Percentiles rank a stretch among this genome's conserved stretches.
Conservation (phyloP, 2,329 filamentous ascomycete species). For the Alternaria sp. region DNA sequence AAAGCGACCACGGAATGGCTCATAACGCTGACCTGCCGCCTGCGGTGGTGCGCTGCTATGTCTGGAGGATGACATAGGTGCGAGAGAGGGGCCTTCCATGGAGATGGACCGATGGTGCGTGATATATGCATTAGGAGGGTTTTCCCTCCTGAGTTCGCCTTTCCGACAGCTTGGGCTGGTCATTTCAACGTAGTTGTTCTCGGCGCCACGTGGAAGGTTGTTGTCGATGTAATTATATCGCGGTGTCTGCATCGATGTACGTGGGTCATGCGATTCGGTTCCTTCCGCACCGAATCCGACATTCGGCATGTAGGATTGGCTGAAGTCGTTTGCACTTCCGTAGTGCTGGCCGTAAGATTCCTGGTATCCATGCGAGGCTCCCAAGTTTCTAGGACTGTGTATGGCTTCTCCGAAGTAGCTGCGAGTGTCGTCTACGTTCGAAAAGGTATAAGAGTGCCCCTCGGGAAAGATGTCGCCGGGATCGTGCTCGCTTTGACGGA, state of each 20-base stretch:
- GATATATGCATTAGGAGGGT: slow-evolving; percentile 19
- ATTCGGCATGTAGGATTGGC: slow-evolving; percentile 21
- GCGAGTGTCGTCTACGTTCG: neutral
- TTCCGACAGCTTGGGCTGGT: slow-evolving; percentile 14
- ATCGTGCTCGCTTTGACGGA: slow-evolving; percentile 1
- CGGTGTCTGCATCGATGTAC: slow-evolving; percentile 1
- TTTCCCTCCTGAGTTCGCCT: slow-evolving; percentile 8
- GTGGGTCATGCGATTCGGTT: slow-evolving; percentile 14
- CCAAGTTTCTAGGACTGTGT: neutral
- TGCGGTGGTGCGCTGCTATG: slow-evolving; percentile 15
- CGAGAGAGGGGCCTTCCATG: slow-evolving; percentile 4
- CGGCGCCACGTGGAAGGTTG: slow-evolving; percentile 21
- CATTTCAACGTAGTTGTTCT: slow-evolving; percentile 25
- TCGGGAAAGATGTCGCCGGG: slow-evolving; percentile 1
- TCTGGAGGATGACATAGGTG: slow-evolving; percentile 19
- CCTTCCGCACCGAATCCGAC: slow-evolving; percentile 16
- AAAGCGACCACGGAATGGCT: slow-evolving; percentile 35
- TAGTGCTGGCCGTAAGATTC: slow-evolving; percentile 4
- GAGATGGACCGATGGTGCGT: slow-evolving; percentile 17
- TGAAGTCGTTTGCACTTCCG: slow-evolving; percentile 27
- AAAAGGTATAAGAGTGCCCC: slow-evolving; percentile 1
- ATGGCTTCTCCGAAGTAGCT: slow-evolving; percentile 13
- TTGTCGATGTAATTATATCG: slow-evolving; percentile 18
- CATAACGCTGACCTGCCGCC: slow-evolving; percentile 24
- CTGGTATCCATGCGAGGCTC: slow-evolving; percentile 13